phyloP scores from a whole-genome alignment of 495 filamentous ascomycete species.

The Annulohypoxylon stygium region DNA sequence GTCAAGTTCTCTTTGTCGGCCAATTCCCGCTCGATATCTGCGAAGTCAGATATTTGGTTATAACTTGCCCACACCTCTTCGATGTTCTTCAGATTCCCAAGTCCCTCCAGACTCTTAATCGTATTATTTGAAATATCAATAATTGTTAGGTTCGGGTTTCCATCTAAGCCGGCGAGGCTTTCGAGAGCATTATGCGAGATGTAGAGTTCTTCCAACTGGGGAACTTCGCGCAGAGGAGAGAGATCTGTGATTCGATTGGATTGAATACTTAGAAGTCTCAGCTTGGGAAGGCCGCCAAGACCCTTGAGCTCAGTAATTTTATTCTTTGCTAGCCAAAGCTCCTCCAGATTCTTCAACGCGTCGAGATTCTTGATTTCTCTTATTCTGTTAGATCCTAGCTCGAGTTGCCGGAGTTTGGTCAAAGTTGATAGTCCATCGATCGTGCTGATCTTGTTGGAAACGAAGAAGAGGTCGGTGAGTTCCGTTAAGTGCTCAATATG shows the following conservation, averaged over 20 bases:
- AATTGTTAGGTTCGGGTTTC: constrained; percentile 76
- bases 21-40: constrained; percentile 85
- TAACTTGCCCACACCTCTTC: constrained; percentile 97
- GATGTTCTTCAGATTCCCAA: constrained; percentile 76
- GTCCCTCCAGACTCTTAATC: constrained; percentile 77
- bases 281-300: constrained; percentile 77
- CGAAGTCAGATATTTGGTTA: constrained; percentile 81
- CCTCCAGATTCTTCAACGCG: constrained; percentile 76
- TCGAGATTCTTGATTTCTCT: constrained; percentile 91
- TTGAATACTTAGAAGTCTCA: constrained; percentile 94
- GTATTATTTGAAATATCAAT: constrained; percentile 94
- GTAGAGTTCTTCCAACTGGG: constrained; percentile 94
- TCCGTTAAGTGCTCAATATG: constrained; percentile 82
- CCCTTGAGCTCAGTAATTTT: constrained; percentile 89
- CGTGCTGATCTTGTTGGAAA: constrained; percentile 89
- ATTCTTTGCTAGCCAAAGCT: constrained; percentile 98
- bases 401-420: constrained; percentile 80
- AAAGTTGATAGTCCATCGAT: constrained; percentile 90
- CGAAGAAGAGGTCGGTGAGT: constrained; percentile 89
- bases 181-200: constrained; percentile 97
- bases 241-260: constrained; percentile 92
- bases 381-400: constrained; percentile 93
- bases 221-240: constrained; percentile 75
- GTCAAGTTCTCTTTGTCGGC: constrained; percentile 80
- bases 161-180: constrained; percentile 78